Evolutionary conservation across 148 eudicot genomes (phyloP).

Genomic region (Cornus florida): DNA sequence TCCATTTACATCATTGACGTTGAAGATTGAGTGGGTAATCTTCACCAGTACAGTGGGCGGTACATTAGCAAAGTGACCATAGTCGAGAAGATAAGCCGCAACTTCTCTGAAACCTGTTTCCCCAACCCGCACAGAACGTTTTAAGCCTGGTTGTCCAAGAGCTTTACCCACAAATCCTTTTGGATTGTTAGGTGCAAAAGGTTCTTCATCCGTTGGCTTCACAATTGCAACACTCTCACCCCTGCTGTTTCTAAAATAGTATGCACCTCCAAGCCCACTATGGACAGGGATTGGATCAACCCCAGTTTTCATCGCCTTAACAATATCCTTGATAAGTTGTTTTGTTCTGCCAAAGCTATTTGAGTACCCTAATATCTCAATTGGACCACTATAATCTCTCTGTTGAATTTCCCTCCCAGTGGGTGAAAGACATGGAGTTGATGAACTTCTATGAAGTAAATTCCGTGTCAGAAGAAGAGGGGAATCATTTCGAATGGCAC

Average conservation of each 20-base stretch:
- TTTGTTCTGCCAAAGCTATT: slow-evolving; percentile 44
- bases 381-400: slow-evolving; percentile 67
- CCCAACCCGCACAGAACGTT: slow-evolving; percentile 88
- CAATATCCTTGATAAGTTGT: slow-evolving; percentile 64
- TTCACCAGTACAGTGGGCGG: slow-evolving; percentile 93
- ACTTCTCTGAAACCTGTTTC: slow-evolving; percentile 96
- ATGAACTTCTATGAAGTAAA: slow-evolving; percentile 82
- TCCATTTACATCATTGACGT: slow-evolving; percentile 71
- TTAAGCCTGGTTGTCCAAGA: slow-evolving; percentile 94
- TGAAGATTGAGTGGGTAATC: slow-evolving; percentile 86
- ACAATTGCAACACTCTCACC: slow-evolving; percentile 95
- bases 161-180: slow-evolving; percentile 94
- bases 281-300: slow-evolving; percentile 80
- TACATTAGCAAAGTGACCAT: slow-evolving; percentile 74
- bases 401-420: slow-evolving; percentile 66
- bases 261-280: slow-evolving; percentile 96
- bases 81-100: slow-evolving; percentile 90
- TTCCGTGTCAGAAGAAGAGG: slow-evolving; percentile 77
- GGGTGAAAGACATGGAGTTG: slow-evolving; percentile 93
- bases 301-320: slow-evolving; percentile 68
- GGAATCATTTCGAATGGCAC: slow-evolving; percentile 79
- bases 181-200: slow-evolving; percentile 98
- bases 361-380: slow-evolving; percentile 68
- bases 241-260: slow-evolving; percentile 68
- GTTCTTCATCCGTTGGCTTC: slow-evolving; percentile 98